Conservation (phyloP, 305 asterid genomes). For the Solanum aculeatissimum region DNA sequence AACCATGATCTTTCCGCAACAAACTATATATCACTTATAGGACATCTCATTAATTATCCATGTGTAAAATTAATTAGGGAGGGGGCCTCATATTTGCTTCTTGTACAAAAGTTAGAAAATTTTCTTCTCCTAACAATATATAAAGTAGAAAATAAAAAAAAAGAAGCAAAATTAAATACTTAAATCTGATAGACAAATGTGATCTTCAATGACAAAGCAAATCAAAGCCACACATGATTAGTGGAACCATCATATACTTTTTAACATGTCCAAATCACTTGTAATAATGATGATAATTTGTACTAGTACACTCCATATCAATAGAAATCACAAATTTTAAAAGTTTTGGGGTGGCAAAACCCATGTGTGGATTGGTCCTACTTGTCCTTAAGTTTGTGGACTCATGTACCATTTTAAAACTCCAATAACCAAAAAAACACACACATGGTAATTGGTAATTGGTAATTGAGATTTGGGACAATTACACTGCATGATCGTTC, state of each 20-base stretch:
- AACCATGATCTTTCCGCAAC: background rate
- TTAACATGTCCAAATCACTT: constrained; percentile 6
- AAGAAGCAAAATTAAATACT: background rate
- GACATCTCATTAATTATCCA: background rate
- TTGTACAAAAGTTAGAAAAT: background rate
- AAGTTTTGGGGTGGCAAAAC: constrained; percentile 8
- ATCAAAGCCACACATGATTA: constrained; percentile 10
- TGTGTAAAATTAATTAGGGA: background rate
- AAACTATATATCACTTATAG: background rate
- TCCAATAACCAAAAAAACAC: background rate
- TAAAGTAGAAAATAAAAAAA: background rate
- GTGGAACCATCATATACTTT: constrained; percentile 23
- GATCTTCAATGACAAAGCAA: constrained; percentile 19
- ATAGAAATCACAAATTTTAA: background rate
- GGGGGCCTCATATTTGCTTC: background rate
- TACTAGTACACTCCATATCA: background rate
- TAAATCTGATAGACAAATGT: background rate
- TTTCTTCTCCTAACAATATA: background rate
- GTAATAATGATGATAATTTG: constrained; percentile 22
- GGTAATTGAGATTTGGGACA: too few relatives aligned
- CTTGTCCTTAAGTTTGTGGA: constrained; percentile 13
- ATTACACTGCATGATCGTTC: too few relatives aligned
- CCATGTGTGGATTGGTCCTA: constrained; percentile 45
- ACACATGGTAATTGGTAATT: too few relatives aligned
- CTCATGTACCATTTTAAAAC: background rate